phyloP scores from a whole-genome alignment of 2,329 filamentous ascomycete genomes.

The Sporothrix sp. region DNA sequence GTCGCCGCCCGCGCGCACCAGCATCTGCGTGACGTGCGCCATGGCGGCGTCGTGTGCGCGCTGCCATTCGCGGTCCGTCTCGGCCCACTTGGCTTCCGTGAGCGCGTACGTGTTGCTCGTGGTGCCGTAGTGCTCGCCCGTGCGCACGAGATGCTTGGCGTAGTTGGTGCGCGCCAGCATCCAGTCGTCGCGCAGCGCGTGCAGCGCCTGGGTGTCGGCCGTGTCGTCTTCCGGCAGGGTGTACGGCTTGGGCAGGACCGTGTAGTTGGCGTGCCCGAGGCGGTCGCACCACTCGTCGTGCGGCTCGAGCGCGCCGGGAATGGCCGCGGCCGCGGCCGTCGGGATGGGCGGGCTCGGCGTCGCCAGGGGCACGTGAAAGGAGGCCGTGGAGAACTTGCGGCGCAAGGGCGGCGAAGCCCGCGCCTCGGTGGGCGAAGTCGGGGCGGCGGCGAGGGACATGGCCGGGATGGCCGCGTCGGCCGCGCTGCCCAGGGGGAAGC shows the following conservation, averaged over 20 bases:
- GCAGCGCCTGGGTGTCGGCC: constrained; percentile 47
- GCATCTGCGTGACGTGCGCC: constrained; percentile 31
- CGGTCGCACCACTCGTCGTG: constrained; percentile 75
- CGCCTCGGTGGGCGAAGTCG: neutral
- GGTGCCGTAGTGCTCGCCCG: constrained; percentile 79
- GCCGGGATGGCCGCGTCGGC: constrained; percentile 6
- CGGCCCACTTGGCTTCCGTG: constrained; percentile 82
- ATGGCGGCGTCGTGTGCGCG: constrained; percentile 56
- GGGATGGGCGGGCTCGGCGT: constrained; percentile 23
- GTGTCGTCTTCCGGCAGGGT: constrained; percentile 34
- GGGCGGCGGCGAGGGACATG: constrained; percentile 6
- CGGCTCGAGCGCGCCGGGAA: constrained; percentile 38
- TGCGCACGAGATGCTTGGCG: constrained; percentile 78
- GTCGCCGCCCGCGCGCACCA: constrained; percentile 17
- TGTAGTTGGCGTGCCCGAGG: constrained; percentile 90
- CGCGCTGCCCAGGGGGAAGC: neutral
- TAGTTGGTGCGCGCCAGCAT: constrained; percentile 75
- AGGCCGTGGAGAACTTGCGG: constrained; percentile 65
- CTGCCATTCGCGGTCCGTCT: constrained; percentile 68
- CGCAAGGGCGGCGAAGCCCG: constrained; percentile 63
- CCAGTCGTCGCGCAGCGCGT: constrained; percentile 68
- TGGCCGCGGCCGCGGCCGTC: constrained; percentile 13
- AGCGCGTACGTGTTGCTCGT: constrained; percentile 82
- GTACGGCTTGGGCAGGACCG: constrained; percentile 75
- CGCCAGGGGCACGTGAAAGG: constrained; percentile 50